Evolutionary conservation across 1,284 basidiomycete species (phyloP).

Genomic region (Malassezia pachydermatis): DNA sequence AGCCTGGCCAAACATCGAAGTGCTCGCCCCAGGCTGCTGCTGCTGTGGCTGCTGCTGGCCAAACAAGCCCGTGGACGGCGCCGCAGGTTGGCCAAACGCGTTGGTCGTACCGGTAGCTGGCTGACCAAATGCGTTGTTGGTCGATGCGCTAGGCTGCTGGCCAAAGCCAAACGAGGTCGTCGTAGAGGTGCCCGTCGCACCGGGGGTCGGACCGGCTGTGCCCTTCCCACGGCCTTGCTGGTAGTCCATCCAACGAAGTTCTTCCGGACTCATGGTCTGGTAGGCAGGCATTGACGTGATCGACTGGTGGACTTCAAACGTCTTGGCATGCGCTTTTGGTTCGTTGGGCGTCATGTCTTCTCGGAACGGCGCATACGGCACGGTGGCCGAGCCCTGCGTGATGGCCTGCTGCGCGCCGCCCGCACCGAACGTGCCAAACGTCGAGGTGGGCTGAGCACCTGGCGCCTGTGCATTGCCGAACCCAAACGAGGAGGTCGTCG

Average conservation of each 20-base stretch:
- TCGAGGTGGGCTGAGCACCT: constrained; percentile 12
- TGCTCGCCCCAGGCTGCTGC: neutral
- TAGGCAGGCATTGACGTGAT: constrained; percentile 37
- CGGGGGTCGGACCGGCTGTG: constrained; percentile 22
- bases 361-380: constrained; percentile 32
- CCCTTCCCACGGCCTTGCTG: constrained; percentile 33
- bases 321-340: constrained; percentile 34
- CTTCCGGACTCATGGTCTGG: constrained; percentile 29
- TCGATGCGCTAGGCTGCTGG: constrained; percentile 20
- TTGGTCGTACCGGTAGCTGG: constrained; percentile 18
- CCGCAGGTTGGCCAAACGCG: constrained; percentile 41
- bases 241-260: constrained; percentile 37
- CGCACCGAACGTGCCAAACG: constrained; percentile 23
- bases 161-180: constrained; percentile 29
- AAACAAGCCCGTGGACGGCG: constrained; percentile 15
- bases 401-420: constrained; percentile 9
- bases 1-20: neutral
- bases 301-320: constrained; percentile 36
- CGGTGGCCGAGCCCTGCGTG: constrained; percentile 34
- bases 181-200: constrained; percentile 15
- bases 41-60: constrained; percentile 3
- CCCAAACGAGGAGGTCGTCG: constrained; percentile 24
- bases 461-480: no score
- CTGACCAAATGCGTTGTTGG: constrained; percentile 13
- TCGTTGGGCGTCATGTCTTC: constrained; percentile 35